phyloP scores from a whole-genome alignment of 169 alveolate species.

The Eimeria maxima region DNA sequence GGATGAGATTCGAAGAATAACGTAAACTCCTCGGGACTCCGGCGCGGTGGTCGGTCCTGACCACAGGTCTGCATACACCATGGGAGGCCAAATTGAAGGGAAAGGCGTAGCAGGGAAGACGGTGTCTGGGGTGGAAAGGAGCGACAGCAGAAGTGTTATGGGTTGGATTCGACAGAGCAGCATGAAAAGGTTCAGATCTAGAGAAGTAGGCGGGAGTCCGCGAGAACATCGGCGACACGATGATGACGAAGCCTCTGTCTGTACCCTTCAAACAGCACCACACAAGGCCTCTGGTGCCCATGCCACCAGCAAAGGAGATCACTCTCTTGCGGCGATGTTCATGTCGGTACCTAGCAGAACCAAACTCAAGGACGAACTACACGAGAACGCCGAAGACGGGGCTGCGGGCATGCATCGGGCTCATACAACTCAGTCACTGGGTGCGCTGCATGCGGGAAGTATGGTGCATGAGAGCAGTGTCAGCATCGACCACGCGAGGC shows the following conservation, averaged over 20 bases:
- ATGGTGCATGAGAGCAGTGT: not conserved
- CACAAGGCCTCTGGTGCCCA: not conserved
- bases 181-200: not conserved
- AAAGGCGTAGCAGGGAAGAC: not conserved
- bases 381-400: not conserved
- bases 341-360: slow-evolving; percentile 1
- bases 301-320: not conserved
- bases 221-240: not conserved
- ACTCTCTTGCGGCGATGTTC: slow-evolving; percentile 46
- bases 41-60: slow-evolving; percentile 31
- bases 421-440: slow-evolving; percentile 10
- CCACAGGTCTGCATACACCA: slow-evolving; percentile 51
- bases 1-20: not conserved
- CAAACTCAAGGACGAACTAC: not conserved
- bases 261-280: not conserved
- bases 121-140: not conserved
- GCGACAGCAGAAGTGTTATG: slow-evolving; percentile 11
- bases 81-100: not conserved
- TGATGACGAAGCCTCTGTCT: not conserved
- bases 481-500: not conserved
- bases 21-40: not conserved
- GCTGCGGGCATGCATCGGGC: not conserved
- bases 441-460: not conserved
- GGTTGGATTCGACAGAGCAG: slow-evolving; percentile 62
- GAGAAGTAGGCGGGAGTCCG: slow-evolving; percentile 1